Conservation (phyloP, 2,329 filamentous ascomycete species). For the Dendrostoma leiphaemia region DNA sequence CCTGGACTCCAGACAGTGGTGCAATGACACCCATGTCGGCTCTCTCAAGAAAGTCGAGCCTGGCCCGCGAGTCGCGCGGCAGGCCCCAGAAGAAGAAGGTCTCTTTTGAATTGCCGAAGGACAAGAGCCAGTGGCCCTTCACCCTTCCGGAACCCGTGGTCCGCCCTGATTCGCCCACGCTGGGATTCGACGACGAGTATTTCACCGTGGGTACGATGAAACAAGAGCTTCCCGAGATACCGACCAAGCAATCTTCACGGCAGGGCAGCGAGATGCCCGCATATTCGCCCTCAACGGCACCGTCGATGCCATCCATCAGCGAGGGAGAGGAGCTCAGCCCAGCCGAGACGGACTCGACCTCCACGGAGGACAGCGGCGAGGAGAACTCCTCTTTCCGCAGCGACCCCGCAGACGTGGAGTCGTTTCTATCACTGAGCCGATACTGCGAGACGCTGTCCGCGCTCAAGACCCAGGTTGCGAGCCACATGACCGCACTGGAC, state of each 20-base stretch:
- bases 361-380: conserved; percentile 20
- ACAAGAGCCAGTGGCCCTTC: conserved; percentile 29
- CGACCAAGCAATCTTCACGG: conserved; percentile 15
- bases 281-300: conserved; percentile 16
- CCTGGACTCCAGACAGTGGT: conserved; percentile 40
- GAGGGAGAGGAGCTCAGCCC: conserved; percentile 18
- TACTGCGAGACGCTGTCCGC: conserved; percentile 47
- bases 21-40: conserved; percentile 47
- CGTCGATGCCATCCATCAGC: conserved; percentile 17
- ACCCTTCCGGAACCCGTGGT: conserved; percentile 44
- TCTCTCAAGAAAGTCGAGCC: conserved; percentile 33
- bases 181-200: conserved; percentile 51
- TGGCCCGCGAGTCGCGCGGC: conserved; percentile 20
- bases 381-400: conserved; percentile 33
- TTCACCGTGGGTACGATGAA: conserved; percentile 25
- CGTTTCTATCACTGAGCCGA: conserved; percentile 42
- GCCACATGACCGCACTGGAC: conserved; percentile 47
- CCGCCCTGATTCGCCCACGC: conserved; percentile 59
- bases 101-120: conserved; percentile 40
- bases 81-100: conserved; percentile 39
- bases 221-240: conserved; percentile 27
- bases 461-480: conserved; percentile 47
- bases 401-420: conserved; percentile 5
- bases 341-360: conserved; percentile 8
- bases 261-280: conserved; percentile 11